Base-by-base conservation (phyloP, 108 stramenopile species). In the Schizochytrium sp. region DNA sequence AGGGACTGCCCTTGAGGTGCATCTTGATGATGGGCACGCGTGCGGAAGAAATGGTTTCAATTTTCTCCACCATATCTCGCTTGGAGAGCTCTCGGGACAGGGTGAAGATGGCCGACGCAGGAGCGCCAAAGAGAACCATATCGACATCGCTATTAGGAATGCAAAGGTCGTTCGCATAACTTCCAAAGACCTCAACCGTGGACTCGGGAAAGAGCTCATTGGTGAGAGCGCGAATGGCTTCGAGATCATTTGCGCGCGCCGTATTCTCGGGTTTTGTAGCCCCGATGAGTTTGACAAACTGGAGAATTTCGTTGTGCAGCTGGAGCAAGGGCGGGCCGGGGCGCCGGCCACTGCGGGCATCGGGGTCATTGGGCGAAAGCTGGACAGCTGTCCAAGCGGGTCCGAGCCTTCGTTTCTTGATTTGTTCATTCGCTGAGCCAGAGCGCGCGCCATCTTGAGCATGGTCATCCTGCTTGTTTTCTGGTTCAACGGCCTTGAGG, bases 261-360 rank as follows among this genome's bases (percentile, higher is more conserved):
- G 89, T 21, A 63, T 94, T 91, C 93, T 97, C 97, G 8, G 92
- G 92, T 47, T 69, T 51, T 3, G 91, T 95, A 8, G 97, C 96
- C 88, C 93, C 93, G 93, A 98, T 97, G 58, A 98, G 87, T 43
- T 95, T 91, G 55, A 95, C 94, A 90, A 99, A 97, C 8, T 93
- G 92, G 5, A 98, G 94, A 72, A 99, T 97, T 93, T 99, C 99
- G 92, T 98, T 98, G 94, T 99, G 99, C 29, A 99, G 91, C 28
- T 92, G 90, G 8, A 97, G 92, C 12, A 98, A 60, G 10, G 94
- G 94, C 34, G 34, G 34, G 34, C 34, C 34, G 28, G 89, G 76
- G 23, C 44, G 23, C 12, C 51, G 3, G 14, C 55, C 55, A 1
- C 55, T 0, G 55, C 8, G 16, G 55, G 55, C 55, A 57, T 57